A percentile compares a stretch with the other conserved stretches of the same genome.
Evolutionary conservation across 139 green algal genomes (phyloP).

Genomic region (Closterium sp.): DNA sequence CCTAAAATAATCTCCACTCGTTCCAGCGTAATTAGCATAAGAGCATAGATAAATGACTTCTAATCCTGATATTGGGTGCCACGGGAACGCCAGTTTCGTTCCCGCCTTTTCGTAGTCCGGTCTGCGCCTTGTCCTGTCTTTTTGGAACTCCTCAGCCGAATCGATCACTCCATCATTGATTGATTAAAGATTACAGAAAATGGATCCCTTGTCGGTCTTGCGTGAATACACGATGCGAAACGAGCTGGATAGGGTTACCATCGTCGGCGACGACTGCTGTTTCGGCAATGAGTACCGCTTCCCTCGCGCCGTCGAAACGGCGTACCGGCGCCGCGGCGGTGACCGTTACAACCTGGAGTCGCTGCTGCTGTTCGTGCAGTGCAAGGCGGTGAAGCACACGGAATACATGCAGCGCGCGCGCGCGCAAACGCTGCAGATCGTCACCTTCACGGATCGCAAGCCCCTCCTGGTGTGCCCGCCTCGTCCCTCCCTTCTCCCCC

Average conservation of each 20-base stretch:
- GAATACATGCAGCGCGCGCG: conserved; percentile 33
- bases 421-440: conserved; percentile 12
- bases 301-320: conserved; percentile 19
- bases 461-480: conserved; percentile 15
- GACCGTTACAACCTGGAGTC: conserved; percentile 9
- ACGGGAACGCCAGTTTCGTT: too few relatives aligned
- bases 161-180: neutral
- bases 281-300: conserved; percentile 38
- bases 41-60: too few relatives aligned
- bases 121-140: too few relatives aligned
- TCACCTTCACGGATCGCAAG: conserved; percentile 41
- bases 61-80: too few relatives aligned
- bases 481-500: neutral
- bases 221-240: conserved; percentile 35
- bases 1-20: too few relatives aligned
- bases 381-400: conserved; percentile 20
- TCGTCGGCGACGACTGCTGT: neutral
- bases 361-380: conserved; percentile 24
- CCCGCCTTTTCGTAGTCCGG: too few relatives aligned
- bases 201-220: conserved; percentile 38
- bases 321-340: conserved; percentile 8
- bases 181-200: neutral
- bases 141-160: neutral
- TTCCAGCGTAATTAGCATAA: too few relatives aligned
- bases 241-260: conserved; percentile 1